Evolutionary conservation across 2,329 filamentous ascomycete genomes (phyloP).

Genomic region (Xylariaceae sp.): DNA sequence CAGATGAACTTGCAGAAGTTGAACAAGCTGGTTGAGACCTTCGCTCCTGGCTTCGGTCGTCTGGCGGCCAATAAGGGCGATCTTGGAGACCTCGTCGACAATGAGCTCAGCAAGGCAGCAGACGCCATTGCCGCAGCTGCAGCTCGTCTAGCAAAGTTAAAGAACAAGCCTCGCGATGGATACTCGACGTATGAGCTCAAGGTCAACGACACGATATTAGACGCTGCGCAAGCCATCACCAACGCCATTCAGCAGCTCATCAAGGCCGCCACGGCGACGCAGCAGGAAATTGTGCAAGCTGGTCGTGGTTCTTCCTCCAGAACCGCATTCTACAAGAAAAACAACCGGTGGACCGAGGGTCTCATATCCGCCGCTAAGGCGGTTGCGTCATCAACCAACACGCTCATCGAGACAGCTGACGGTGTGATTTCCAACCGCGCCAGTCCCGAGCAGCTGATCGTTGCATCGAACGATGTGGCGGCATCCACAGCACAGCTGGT

Average conservation of each 20-base stretch:
- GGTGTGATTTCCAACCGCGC: slow-evolving; percentile 90
- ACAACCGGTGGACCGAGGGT: slow-evolving; percentile 98
- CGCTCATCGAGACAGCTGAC: slow-evolving; percentile 95
- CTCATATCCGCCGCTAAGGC: slow-evolving; percentile 97
- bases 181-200: slow-evolving; percentile 96
- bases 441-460: slow-evolving; percentile 94
- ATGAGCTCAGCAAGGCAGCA: slow-evolving; percentile 87
- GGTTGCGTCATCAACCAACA: slow-evolving; percentile 90
- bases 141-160: slow-evolving; percentile 83
- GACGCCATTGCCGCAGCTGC: slow-evolving; percentile 93
- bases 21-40: slow-evolving; percentile 88
- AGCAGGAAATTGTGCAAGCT: slow-evolving; percentile 94
- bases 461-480: slow-evolving; percentile 94
- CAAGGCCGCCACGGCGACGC: slow-evolving; percentile 87
- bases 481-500: slow-evolving; percentile 96
- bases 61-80: slow-evolving; percentile 77
- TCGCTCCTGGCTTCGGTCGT: slow-evolving; percentile 84
- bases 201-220: slow-evolving; percentile 92
- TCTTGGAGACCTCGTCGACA: slow-evolving; percentile 87
- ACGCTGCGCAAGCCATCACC: slow-evolving; percentile 89
- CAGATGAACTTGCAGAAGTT: slow-evolving; percentile 90
- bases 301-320: slow-evolving; percentile 82
- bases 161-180: slow-evolving; percentile 92
- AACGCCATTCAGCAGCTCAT: slow-evolving; percentile 92
- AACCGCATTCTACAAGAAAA: slow-evolving; percentile 99